Conservation (phyloP, 2,329 filamentous ascomycete genomes). For the Fusarium neocosmosporiellum region DNA sequence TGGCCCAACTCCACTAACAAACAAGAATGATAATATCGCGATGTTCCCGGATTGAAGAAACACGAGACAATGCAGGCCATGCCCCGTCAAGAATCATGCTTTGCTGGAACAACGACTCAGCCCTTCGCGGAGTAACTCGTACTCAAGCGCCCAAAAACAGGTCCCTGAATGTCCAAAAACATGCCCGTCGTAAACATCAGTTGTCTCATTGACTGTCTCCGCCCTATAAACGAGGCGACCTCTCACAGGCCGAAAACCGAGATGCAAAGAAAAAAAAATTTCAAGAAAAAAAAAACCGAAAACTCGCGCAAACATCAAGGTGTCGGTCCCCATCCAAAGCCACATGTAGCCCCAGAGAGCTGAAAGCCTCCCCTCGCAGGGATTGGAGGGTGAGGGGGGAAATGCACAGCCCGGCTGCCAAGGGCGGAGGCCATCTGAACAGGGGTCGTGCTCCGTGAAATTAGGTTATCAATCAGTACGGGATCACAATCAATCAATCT, state of each 20-base stretch:
- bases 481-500: slow-evolving; percentile 32
- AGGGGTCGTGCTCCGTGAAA: slow-evolving; percentile 17
- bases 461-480: slow-evolving; percentile 44
- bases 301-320: slow-evolving; percentile 6
- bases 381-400: slow-evolving; percentile 2
- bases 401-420: not conserved
- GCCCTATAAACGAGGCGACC: not conserved
- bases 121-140: not conserved
- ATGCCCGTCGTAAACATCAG: not conserved
- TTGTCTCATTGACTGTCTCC: not conserved
- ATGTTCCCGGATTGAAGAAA: not conserved
- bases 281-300: not conserved
- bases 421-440: slow-evolving; percentile 12
- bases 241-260: not conserved
- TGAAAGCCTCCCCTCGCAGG: slow-evolving; percentile 5
- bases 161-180: not conserved
- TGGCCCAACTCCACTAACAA: slow-evolving; percentile 16
- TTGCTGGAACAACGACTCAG: not conserved
- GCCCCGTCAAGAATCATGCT: not conserved
- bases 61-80: not conserved
- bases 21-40: slow-evolving; percentile 3
- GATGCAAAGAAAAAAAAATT: not conserved
- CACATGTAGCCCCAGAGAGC: not conserved
- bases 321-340: not conserved
- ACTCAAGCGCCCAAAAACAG: not conserved